Conservation (phyloP, 441 rosid genomes). For the Croton setiger region DNA sequence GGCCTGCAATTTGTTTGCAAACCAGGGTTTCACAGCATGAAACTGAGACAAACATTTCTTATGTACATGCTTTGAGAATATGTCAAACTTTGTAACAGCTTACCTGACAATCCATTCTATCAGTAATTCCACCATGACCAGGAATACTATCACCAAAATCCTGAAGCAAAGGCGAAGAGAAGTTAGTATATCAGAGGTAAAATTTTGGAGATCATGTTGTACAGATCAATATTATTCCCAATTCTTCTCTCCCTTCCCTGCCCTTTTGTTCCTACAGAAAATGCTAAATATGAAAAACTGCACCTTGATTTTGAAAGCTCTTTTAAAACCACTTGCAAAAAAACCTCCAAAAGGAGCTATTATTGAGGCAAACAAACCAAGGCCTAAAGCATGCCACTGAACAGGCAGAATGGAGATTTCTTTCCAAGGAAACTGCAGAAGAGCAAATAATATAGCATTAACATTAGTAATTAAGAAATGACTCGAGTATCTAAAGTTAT, state of each 20-base stretch:
- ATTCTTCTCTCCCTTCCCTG: not conserved
- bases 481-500: not conserved
- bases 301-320: conserved; percentile 94
- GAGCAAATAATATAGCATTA: not conserved
- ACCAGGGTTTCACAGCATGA: too few relatives aligned
- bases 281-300: conserved; percentile 5
- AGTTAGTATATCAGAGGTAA: conserved; percentile 16
- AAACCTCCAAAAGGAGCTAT: conserved; percentile 99
- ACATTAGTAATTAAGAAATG: not conserved
- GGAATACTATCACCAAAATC: conserved; percentile 98
- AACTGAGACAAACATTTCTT: not conserved
- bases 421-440: conserved; percentile 70
- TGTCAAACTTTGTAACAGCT: conserved; percentile 20
- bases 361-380: conserved; percentile 88
- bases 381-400: conserved; percentile 84
- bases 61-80: not conserved
- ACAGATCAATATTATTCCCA: too few relatives aligned
- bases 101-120: conserved; percentile 97
- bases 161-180: conserved; percentile 32
- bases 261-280: not conserved
- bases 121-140: conserved; percentile 94
- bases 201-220: not conserved
- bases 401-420: conserved; percentile 70
- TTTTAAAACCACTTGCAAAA: conserved; percentile 90
- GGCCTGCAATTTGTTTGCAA: too few relatives aligned